phyloP scores from a whole-genome alignment of 73 alveolate genomes.

The Symbiodinium pilosum region DNA sequence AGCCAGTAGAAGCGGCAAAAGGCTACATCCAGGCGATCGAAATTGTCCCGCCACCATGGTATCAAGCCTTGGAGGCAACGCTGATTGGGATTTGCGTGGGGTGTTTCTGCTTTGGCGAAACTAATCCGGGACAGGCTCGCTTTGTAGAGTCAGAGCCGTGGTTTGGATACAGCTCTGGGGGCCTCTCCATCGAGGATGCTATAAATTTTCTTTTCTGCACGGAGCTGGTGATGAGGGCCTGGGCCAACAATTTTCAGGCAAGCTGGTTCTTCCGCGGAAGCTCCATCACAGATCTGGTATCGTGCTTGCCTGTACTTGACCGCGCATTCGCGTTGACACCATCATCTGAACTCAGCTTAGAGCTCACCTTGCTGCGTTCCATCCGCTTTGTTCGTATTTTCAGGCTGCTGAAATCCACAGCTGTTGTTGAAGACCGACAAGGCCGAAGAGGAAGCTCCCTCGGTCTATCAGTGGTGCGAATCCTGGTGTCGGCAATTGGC shows the following conservation, averaged over 20 bases:
- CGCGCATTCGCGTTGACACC: constrained; percentile 6
- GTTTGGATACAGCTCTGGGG: constrained; percentile 7
- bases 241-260: constrained; percentile 9
- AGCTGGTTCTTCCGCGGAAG: not conserved
- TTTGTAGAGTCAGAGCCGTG: constrained; percentile 11
- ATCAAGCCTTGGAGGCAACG: not conserved
- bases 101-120: not conserved
- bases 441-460: not conserved
- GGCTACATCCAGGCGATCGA: not conserved
- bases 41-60: not conserved
- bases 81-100: constrained; percentile 12
- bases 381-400: not conserved
- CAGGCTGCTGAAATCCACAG: not conserved
- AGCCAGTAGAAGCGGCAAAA: not conserved
- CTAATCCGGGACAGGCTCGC: not conserved
- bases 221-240: not conserved
- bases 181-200: not conserved
- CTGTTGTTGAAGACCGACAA: not conserved
- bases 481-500: not conserved
- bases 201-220: not conserved
- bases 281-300: not conserved
- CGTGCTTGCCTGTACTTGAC: not conserved
- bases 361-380: not conserved
- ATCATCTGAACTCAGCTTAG: not conserved
- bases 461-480: not conserved